phyloP scores from a whole-genome alignment of 129 eudicot species.

The Arctium lappa region DNA sequence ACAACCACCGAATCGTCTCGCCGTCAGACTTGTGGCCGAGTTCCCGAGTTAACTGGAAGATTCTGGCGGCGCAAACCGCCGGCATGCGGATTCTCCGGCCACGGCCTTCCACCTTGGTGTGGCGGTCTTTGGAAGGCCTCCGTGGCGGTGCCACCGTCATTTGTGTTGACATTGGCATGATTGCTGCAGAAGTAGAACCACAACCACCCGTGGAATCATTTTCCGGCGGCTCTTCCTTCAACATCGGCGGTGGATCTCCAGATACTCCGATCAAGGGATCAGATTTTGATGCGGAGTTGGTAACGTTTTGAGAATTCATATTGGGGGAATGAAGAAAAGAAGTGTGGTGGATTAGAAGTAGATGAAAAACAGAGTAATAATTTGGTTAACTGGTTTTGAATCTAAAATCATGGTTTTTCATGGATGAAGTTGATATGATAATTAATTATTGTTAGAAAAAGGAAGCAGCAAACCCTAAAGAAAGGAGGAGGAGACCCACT shows the following conservation, averaged over 20 bases:
- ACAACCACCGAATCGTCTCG: constrained; percentile 30
- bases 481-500: constrained; percentile 8
- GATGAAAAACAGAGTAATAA: neutral
- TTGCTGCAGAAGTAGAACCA: neutral
- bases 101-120: constrained; percentile 63
- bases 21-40: constrained; percentile 3
- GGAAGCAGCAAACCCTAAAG: constrained; percentile 8
- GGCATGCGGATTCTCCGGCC: constrained; percentile 34
- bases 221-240: constrained; percentile 10
- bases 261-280: constrained; percentile 10
- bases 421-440: constrained; percentile 1
- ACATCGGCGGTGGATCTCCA: neutral
- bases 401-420: neutral
- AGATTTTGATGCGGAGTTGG: constrained; percentile 11
- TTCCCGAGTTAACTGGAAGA: constrained; percentile 16
- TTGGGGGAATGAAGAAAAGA: neutral
- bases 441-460: neutral
- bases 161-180: neutral
- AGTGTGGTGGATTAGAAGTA: neutral
- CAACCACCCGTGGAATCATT: neutral
- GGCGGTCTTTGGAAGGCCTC: constrained; percentile 55
- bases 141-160: neutral
- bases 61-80: constrained; percentile 6
- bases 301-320: constrained; percentile 9
- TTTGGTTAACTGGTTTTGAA: constrained; percentile 21